phyloP scores from a whole-genome alignment of 2,329 filamentous ascomycete species.

The Xylariales sp. region DNA sequence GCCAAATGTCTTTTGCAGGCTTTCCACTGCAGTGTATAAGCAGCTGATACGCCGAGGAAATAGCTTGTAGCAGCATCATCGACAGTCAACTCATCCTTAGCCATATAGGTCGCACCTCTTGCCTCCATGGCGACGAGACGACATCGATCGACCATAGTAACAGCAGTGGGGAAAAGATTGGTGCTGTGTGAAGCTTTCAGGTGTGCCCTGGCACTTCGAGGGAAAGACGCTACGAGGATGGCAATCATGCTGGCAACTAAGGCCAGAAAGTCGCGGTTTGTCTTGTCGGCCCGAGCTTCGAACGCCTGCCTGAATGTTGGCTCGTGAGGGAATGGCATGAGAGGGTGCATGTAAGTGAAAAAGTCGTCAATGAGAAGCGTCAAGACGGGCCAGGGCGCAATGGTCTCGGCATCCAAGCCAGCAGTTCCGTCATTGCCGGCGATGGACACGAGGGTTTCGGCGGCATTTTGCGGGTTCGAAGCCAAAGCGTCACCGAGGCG shows the following conservation, averaged over 20 bases:
- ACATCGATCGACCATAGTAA: slow-evolving; percentile 67
- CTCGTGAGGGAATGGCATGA: slow-evolving; percentile 75
- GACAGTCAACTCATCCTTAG: slow-evolving; percentile 48
- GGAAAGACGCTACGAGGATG: slow-evolving; percentile 70
- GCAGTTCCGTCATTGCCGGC: slow-evolving; percentile 29
- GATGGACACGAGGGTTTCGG: slow-evolving; percentile 45
- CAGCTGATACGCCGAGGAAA: slow-evolving; percentile 63
- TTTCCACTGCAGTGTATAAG: slow-evolving; percentile 65
- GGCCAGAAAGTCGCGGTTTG: slow-evolving; percentile 63
- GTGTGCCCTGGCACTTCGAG: slow-evolving; percentile 64
- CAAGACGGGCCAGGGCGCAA: slow-evolving; percentile 65
- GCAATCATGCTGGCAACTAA: slow-evolving; percentile 72
- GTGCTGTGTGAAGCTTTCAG: slow-evolving; percentile 63
- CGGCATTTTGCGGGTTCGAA: slow-evolving; percentile 40
- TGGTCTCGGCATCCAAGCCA: slow-evolving; percentile 60
- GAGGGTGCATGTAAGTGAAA: slow-evolving; percentile 76
- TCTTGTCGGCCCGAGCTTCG: slow-evolving; percentile 60
- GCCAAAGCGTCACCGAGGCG: slow-evolving; percentile 31
- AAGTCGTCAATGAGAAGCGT: slow-evolving; percentile 73
- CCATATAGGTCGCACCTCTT: slow-evolving; percentile 45
- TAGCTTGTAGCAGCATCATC: slow-evolving; percentile 71
- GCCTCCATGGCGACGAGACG: slow-evolving; percentile 65
- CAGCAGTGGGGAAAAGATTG: slow-evolving; percentile 62
- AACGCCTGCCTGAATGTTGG: slow-evolving; percentile 71
- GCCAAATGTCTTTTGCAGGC: slow-evolving; percentile 66